phyloP scores from a whole-genome alignment of 257 asterid species.

The Petrea volubilis region DNA sequence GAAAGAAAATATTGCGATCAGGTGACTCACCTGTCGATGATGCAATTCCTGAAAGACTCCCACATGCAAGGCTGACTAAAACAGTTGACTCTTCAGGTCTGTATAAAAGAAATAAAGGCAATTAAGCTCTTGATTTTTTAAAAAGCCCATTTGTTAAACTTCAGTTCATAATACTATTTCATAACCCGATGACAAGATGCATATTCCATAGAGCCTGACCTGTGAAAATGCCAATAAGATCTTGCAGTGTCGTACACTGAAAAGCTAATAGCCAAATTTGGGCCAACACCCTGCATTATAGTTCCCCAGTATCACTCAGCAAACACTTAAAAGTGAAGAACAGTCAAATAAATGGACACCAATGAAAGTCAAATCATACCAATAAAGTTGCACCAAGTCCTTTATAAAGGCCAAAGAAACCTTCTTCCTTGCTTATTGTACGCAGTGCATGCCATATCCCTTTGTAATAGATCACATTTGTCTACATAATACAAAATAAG shows the following conservation, averaged over 20 bases:
- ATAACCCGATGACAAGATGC: conserved; percentile 17
- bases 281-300: conserved; percentile 73
- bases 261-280: conserved; percentile 82
- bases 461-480: conserved; percentile 58
- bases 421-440: conserved; percentile 81
- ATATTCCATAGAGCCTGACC: conserved; percentile 41
- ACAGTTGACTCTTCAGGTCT: conserved; percentile 75
- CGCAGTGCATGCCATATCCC: conserved; percentile 73
- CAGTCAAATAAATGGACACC: not conserved
- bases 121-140: conserved; percentile 11
- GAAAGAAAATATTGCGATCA: conserved; percentile 13
- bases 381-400: conserved; percentile 86
- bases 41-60: conserved; percentile 86
- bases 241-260: conserved; percentile 77
- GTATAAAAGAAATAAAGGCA: conserved; percentile 26
- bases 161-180: not conserved
- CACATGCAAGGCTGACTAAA: conserved; percentile 78
- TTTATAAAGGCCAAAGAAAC: conserved; percentile 67
- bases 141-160: conserved; percentile 1
- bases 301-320: conserved; percentile 26
- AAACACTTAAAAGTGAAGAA: conserved; percentile 8
- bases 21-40: conserved; percentile 71
- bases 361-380: conserved; percentile 41
- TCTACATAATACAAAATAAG: conserved; percentile 49
- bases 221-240: conserved; percentile 62